Base-by-base conservation (phyloP, 2,329 filamentous ascomycete genomes). In the Colletotrichum karsti region DNA sequence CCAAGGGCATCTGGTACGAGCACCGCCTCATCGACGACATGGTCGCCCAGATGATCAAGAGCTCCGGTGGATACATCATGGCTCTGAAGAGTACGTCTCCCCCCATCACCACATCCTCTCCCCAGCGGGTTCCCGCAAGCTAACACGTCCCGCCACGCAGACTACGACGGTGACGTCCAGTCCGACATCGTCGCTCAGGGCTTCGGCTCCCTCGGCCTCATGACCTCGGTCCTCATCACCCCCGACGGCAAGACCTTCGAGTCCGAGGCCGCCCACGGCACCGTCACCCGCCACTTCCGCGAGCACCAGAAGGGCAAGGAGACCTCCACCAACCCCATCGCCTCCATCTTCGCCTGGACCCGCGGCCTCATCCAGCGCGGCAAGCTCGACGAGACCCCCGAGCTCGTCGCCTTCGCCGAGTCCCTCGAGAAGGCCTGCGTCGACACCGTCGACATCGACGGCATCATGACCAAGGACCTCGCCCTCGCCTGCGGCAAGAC, bases 31-130 rank as follows among this genome's bases (percentile, higher is more conserved):
- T 99, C 78, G 96, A 99, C 84, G 96, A 99, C 84, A 98, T 99
- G 96, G 96, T 99, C 72, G 96, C 96, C 55, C 96, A 99, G 88
- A 99, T 99, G 96, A 93, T 99, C 88, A 99, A 99, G 93, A 96
- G 93, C 84, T 90, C 92, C 76, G 96, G 96, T 75, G 96, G 96
- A 71, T 98, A 96, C 84, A 90, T 98, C 80, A 98, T 98, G 88
- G 96, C 96, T 70, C 90, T 98, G 81, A 99, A 99, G 92, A 98
- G 94, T 97, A 80, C 82, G 91, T 86, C 60, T 41, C 41, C 28
- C 28, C 15, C 62, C 4, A n/a, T n/a, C n/a, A n/a, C n/a, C n/a
- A n/a, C n/a, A n/a, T n/a, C 39, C 12, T 37, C 12, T 3, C 12
- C 33, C 33, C 33, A n/a, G n/a, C n/a, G n/a, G n/a, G n/a, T n/a